Base-by-base conservation (phyloP, 768 basidiomycete genomes). In the Suillus alpinus region DNA sequence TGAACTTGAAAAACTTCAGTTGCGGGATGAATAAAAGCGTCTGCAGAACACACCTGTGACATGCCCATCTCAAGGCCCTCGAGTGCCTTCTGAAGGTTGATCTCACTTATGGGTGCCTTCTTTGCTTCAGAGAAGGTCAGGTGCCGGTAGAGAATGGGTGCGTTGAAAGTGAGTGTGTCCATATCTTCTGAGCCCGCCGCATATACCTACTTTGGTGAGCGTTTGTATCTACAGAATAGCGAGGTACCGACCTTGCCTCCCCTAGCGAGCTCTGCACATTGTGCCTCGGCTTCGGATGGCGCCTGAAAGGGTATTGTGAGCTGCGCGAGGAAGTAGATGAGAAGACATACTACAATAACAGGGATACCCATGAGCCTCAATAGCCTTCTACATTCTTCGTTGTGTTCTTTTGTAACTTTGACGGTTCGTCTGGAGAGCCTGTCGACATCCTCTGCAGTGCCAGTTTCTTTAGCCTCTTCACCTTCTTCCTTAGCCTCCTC, bases 181-280 rank as follows among this genome's bases (percentile, higher is more conserved):
- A 99, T 99, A 74, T 99, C 97, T 76, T 98, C 97, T 0, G 95
- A 97, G 14, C 97, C 97, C 8, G 97, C 95, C 1, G 93, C 97
- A 72, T 93, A 98, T 31, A 98, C 94, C 92, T 94, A 34, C 57
- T 57, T 50, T 34, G 46, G 43, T 51, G 40, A 6, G 34, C 40
- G 59, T 31, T n/a, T 6, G 44, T 18, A 41, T 37, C 52, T 46
- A 57, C 14, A 37, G 12, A 50, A n/a, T 12, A 26, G 29, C 26
- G 57, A 59, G 6, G 10, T 23, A 31, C 62, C 14, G 56, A 89
- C 96, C 80, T 96, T 94, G 60, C 94, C 95, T 26, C 94, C 95
- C 36, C 94, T 86, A n/a, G 95, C 95, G 2, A 99, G 85, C 73
- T 98, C 97, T 6, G 97, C 97, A 66, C 97, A 98, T 70, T 99